phyloP scores from a whole-genome alignment of 2,329 filamentous ascomycete species.

The Trichoderma gracile region DNA sequence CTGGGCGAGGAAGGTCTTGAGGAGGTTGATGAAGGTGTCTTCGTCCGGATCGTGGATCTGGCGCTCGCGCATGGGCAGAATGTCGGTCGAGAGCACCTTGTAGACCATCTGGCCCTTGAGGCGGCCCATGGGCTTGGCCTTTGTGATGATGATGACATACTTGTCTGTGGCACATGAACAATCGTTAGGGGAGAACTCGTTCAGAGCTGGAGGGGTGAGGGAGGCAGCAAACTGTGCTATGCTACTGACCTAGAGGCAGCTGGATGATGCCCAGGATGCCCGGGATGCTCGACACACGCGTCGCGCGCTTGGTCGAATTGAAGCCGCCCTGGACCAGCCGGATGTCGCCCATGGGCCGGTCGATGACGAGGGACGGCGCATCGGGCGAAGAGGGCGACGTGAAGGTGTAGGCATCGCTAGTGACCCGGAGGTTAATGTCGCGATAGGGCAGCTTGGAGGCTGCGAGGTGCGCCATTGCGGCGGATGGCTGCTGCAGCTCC shows the following conservation, averaged over 20 bases:
- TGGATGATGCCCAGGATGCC: slow-evolving; percentile 94
- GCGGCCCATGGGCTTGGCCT: slow-evolving; percentile 85
- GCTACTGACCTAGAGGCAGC: slow-evolving; percentile 75
- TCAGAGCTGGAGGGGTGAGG: background rate
- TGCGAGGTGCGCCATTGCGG: slow-evolving; percentile 42
- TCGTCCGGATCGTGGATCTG: slow-evolving; percentile 91
- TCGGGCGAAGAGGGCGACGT: slow-evolving; percentile 91
- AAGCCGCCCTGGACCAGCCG: slow-evolving; percentile 79
- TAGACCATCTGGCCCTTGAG: slow-evolving; percentile 97
- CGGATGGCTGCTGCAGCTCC: background rate
- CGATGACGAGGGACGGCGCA: slow-evolving; percentile 82
- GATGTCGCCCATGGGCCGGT: slow-evolving; percentile 88
- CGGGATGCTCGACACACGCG: slow-evolving; percentile 83
- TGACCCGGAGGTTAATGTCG: slow-evolving; percentile 95
- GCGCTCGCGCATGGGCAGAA: slow-evolving; percentile 89
- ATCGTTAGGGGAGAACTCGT: background rate
- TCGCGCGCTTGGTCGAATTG: slow-evolving; percentile 69
- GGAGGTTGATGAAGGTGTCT: slow-evolving; percentile 81
- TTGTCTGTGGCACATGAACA: slow-evolving; percentile 61
- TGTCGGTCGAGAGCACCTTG: slow-evolving; percentile 86
- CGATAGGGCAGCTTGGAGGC: slow-evolving; percentile 67
- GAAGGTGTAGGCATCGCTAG: slow-evolving; percentile 91
- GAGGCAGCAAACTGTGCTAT: too few relatives aligned
- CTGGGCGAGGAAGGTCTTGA: slow-evolving; percentile 78
- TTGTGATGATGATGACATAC: slow-evolving; percentile 95